A percentile compares a stretch with the other conserved stretches of the same genome.
phyloP scores from a whole-genome alignment of 768 basidiomycete genomes.

The Xerocomellus chrysenteron region DNA sequence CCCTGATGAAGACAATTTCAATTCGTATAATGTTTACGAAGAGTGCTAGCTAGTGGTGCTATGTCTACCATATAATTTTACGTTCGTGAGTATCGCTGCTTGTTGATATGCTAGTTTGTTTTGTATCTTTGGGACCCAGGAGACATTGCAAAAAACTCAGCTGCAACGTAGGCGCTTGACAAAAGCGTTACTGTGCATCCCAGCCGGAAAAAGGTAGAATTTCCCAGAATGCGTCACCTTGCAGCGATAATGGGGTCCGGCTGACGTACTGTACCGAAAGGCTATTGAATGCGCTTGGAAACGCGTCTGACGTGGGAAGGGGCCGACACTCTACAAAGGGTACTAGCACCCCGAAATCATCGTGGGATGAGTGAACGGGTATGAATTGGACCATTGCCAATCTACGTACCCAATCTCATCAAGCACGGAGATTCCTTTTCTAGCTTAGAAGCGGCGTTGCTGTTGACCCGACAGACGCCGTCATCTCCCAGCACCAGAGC shows the following conservation, averaged over 20 bases:
- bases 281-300: slow-evolving; percentile 68
- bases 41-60: slow-evolving; percentile 65
- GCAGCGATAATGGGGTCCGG: slow-evolving; percentile 19
- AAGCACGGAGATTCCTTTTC: slow-evolving; percentile 52
- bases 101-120: slow-evolving; percentile 31
- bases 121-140: slow-evolving; percentile 21
- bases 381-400: not conserved
- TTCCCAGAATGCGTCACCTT: slow-evolving; percentile 28
- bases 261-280: slow-evolving; percentile 55
- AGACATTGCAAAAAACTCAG: too few relatives aligned
- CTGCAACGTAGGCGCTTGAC: not conserved
- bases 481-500: not conserved
- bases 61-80: slow-evolving; percentile 32
- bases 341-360: slow-evolving; percentile 36
- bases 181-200: not conserved
- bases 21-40: slow-evolving; percentile 54
- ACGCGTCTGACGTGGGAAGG: slow-evolving; percentile 49
- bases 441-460: slow-evolving; percentile 53
- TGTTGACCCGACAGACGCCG: slow-evolving; percentile 28
- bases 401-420: slow-evolving; percentile 50
- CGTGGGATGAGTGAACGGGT: slow-evolving; percentile 8
- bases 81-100: slow-evolving; percentile 17
- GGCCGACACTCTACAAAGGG: slow-evolving; percentile 46
- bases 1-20: slow-evolving; percentile 48
- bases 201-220: not conserved